Base-by-base conservation (phyloP, 352 stramenopile genomes). In the Elongisporangium prolatum region DNA sequence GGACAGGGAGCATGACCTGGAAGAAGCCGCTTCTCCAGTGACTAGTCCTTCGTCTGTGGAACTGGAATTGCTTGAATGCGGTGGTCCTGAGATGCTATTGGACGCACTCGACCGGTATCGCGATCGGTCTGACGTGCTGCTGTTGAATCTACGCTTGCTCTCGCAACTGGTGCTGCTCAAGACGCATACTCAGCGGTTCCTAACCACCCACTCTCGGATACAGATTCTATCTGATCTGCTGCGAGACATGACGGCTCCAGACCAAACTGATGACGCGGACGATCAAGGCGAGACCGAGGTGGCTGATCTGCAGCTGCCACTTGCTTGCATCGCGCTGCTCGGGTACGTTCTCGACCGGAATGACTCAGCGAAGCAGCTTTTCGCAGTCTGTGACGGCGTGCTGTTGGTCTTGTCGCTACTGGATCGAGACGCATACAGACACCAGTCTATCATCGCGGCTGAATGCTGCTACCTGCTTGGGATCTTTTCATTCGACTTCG, bases 401-500 rank as follows among this genome's bases (percentile, higher is more conserved):
- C 50, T 54, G 2, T 44, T 78, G 8, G 40, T 77, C n/a, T 53
- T 84, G 0, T 69, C 51, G 3, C 56, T 76, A 10, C 56, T 82
- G 20, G 61, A 72, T n/a, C 54, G 37, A n/a, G 58, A 75, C 17
- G 58, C 61, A 21, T 72, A 70, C 20, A 50, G 52, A 2, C 53
- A 64, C 9, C 65, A 83, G 44, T 49, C 63, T 34, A 52, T 66
- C 11, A 59, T 86, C 24, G 65, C 73, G 18, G 71, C 65, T 10
- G 76, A 87, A 58, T 77, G 74, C 48, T 79, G 70, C 59, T 81
- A 82, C 25, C 56, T 87, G 25, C 68, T 89, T n/a, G 67, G 72
- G 6, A 61, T 77, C 6, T 86, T 76, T 59, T 78, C 79, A 1
- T 80, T 78, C 65, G 64, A 84, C 21, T 77, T 86, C 65, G 71